phyloP scores from a whole-genome alignment of 2,329 filamentous ascomycete genomes.

The Lachnellula hyalina region DNA sequence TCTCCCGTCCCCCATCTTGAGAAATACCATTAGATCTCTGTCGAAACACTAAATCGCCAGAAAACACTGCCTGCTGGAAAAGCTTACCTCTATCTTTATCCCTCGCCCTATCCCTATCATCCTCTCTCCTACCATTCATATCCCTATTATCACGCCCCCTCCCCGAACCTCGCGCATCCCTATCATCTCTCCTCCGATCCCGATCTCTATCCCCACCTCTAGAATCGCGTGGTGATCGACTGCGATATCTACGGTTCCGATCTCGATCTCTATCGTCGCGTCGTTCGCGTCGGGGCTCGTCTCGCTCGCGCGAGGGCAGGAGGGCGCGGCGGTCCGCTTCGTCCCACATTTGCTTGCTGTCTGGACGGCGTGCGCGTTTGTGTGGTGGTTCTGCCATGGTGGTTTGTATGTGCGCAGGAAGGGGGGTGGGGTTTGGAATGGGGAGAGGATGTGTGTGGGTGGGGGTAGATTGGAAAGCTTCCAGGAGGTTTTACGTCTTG shows the following conservation, averaged over 20 bases:
- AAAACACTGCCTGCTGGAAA: neutral
- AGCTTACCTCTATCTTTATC: constrained; percentile 14
- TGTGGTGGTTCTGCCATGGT: constrained; percentile 48
- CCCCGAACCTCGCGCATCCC: constrained; percentile 29
- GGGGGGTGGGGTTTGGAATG: too few species aligned
- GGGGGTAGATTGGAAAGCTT: too few species aligned
- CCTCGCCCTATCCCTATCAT: constrained; percentile 15
- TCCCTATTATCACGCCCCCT: constrained; percentile 13
- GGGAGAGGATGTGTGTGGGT: too few species aligned
- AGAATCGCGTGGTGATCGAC: constrained; percentile 24
- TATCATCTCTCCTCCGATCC: constrained; percentile 33
- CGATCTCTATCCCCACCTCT: constrained; percentile 34
- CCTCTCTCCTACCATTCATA: constrained; percentile 12
- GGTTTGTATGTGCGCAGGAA: neutral
- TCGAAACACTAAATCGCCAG: constrained; percentile 1
- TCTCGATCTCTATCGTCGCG: constrained; percentile 33
- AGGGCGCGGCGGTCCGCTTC: constrained; percentile 35
- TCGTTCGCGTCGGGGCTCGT: constrained; percentile 30
- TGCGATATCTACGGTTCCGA: constrained; percentile 31
- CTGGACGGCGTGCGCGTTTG: constrained; percentile 45
- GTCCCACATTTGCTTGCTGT: constrained; percentile 60
- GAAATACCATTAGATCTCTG: constrained; percentile 11
- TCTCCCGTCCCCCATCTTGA: constrained; percentile 22
- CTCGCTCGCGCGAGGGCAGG: constrained; percentile 28
- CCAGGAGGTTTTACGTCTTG: too few species aligned